These are phyloP conservation scores for Leishmania tropica DNA, from an alignment of 208 protist species.

Conservation along the genomic window DNA sequence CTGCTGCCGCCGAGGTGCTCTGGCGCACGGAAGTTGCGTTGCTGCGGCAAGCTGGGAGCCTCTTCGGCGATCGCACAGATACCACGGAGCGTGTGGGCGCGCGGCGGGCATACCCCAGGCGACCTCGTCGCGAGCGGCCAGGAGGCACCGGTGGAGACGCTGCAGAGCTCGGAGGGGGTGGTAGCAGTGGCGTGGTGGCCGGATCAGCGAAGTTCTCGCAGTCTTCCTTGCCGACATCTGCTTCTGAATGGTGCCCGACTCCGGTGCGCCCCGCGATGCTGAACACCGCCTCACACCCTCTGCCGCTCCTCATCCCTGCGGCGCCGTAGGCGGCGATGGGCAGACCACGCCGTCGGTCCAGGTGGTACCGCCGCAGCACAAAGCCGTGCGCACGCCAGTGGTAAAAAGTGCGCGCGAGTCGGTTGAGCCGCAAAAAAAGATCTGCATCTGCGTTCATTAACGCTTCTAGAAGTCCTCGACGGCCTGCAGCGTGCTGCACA, in stretches of 20 bases:
- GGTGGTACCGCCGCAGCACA: slow-evolving; percentile 17
- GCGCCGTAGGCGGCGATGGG: neutral
- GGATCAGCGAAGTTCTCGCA: neutral
- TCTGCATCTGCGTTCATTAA: slow-evolving; percentile 11
- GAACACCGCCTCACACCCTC: too few relatives aligned
- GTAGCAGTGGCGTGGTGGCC: neutral
- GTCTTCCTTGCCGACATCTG: neutral
- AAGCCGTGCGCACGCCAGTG: slow-evolving; percentile 31
- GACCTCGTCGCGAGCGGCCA: neutral
- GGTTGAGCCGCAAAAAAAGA: neutral
- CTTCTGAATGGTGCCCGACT: neutral
- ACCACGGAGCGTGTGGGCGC: neutral
- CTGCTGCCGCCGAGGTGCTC: neutral
- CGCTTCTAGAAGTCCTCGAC: neutral
- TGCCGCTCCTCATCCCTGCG: neutral
- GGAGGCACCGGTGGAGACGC: neutral
- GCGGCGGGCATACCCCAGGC: neutral
- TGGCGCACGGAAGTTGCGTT: neutral
- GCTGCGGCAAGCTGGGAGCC: neutral
- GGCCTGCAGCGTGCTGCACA: neutral
- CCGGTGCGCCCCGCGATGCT: neutral
- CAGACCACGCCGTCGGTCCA: slow-evolving; percentile 30
- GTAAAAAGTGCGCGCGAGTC: slow-evolving; percentile 30
- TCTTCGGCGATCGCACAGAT: neutral
- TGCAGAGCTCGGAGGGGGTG: neutral